Base-by-base conservation (phyloP, 345 rosid species). In the Kandelia obovata region DNA sequence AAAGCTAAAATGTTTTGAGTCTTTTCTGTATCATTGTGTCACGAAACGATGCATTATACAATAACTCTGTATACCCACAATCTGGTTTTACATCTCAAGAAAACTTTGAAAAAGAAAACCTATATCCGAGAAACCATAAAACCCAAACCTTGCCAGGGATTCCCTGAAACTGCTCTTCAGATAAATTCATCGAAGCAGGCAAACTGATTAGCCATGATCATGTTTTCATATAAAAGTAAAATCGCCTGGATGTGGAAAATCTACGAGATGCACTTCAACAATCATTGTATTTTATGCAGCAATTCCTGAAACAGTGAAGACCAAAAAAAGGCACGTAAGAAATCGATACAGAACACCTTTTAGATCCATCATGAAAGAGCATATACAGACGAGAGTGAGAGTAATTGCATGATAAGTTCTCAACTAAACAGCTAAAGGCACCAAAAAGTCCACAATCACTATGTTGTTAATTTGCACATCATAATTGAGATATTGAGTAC, bases 81-180 rank as follows among this genome's bases (percentile, higher is more conserved):
- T 75, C 65, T 78, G 77, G 82, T 80, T 83, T 82, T 84, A 82
- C 88, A 83, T 74, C 75, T 77, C 62, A 73, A 62, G 59, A 75
- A 75, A 79, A 77, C 76, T 73, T 75, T 61, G 62, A 76, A 34
- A 68, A 73, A 73, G 63, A 80, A 79, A 73, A 82, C 70, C 81
- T 77, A 78, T 73, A 81, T 57, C 52, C 65, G 27, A 53, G 62
- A 78, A 62, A 51, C 30, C 69, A 70, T 75, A 77, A 61, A 69
- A 68, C 83, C 67, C 79, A 71, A 76, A 78, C 84, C 78, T 77
- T 74, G 57, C 68, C 71, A 26, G 31, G 65, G 75, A 65, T 75
- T 67, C 84, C 76, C 62, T 73, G 68, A 68, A 73, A 72, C 80
- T 72, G 77, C 77, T 73, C 70, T 78, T 77, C 74, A 76, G 58